Evolutionary conservation across 768 basidiomycete genomes (phyloP).

Genomic region (Kwoniella newhampshirensis): DNA sequence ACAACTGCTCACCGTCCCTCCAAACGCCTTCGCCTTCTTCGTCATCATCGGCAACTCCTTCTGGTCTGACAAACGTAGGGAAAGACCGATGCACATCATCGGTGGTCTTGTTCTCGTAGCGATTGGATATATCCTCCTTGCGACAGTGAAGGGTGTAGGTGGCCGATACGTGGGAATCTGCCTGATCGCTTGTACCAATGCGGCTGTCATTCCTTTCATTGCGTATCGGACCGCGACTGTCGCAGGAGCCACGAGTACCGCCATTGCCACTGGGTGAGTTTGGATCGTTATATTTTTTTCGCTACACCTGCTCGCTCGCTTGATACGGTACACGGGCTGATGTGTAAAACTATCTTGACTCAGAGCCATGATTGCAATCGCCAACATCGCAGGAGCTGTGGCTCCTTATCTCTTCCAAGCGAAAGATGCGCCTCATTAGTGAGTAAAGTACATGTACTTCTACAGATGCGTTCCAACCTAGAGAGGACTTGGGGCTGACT

Average conservation of each 20-base stretch:
- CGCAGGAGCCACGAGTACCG: conserved; percentile 38
- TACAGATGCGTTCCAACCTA: background rate
- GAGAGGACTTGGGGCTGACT: too few relatives aligned
- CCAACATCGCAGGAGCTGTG: conserved; percentile 40
- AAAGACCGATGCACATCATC: conserved; percentile 43
- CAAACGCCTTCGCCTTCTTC: conserved; percentile 33
- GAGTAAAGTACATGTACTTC: conserved; percentile 6
- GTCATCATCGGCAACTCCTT: conserved; percentile 46
- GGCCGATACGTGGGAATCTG: conserved; percentile 42
- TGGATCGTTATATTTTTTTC: conserved; percentile 1
- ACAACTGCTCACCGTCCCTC: conserved; percentile 34
- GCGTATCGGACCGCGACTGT: conserved; percentile 42
- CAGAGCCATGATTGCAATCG: conserved; percentile 38
- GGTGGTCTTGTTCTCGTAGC: conserved; percentile 32
- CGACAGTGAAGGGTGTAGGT: conserved; percentile 27
- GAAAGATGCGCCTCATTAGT: conserved; percentile 34
- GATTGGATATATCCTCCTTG: conserved; percentile 43
- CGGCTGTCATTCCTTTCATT: conserved; percentile 46
- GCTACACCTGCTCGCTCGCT: too few relatives aligned
- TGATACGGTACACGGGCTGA: background rate
- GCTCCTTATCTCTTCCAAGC: conserved; percentile 43
- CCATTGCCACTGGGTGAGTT: conserved; percentile 44
- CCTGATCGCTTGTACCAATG: conserved; percentile 48
- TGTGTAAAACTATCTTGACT: too few relatives aligned
- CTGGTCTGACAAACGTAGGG: conserved; percentile 33